Base-by-base conservation (phyloP, 2,329 filamentous ascomycete genomes). In the Ophiostoma novo-ulmi region DNA sequence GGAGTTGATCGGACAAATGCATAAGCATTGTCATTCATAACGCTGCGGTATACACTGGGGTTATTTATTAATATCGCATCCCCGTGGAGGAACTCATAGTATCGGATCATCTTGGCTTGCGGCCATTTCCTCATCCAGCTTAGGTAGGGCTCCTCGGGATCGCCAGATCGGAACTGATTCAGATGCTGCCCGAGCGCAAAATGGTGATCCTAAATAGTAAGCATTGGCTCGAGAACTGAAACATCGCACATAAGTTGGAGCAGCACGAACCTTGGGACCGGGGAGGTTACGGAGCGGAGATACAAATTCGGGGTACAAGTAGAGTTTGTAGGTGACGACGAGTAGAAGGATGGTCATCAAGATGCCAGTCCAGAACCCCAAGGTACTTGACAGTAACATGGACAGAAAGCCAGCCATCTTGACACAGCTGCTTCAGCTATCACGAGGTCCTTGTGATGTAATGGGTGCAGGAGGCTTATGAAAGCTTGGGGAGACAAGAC, bases 11-110 rank as follows among this genome's bases (percentile, higher is more conserved):
- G 81, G 26, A 76, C 74, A 70, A 82, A 81, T 3, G 76, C 74
- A 63, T 82, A 82, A 38, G 75, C 78, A n/a, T 81, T 75, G 4
- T 78, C 79, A 70, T 80, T 77, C n/a, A 81, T 72, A 1, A 82
- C 76, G 35, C 79, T 79, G 64, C 78, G 79, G 71, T 80, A 76
- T 0, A 79, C 78, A 4, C 75, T 75, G 3, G 79, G 72, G 61
- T 74, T 80, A 74, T 80, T 81, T 20, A 79, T 75, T 6, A 82
- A 71, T 5, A 82, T 74, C 2, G 76, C 75, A 73, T 82, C 80
- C n/a, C 72, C 75, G 67, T 80, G 64, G 1, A 61, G 78, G 7
- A 81, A 74, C 2, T 76, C 77, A 1, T 80, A 70, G 70, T 81
- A 80, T 14, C 80, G 77, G 71, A 82, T 80, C 69, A 82, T 78